Percentiles rank a stretch among this genome's conserved stretches.
These are phyloP conservation scores for Clathrus columnatus DNA, from an alignment of 768 basidiomycete genomes.

Conservation along the genomic window DNA sequence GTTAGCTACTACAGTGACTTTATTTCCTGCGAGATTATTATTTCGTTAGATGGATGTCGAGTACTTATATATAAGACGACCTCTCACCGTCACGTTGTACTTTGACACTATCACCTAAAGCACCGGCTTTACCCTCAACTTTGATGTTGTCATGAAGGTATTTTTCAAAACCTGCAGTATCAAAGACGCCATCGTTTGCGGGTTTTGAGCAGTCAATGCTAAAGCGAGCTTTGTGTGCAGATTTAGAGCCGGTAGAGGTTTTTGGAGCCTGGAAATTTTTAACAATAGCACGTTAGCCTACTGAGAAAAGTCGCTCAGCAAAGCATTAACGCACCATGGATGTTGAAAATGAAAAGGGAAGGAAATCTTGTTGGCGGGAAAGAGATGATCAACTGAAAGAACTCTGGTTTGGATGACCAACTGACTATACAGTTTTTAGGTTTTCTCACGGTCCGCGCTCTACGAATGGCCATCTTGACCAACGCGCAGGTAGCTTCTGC, in stretches of 20 bases:
- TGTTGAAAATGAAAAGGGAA: constrained; percentile 10
- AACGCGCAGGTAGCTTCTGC: constrained; percentile 61
- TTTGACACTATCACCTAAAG: constrained; percentile 85
- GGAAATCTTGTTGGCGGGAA: constrained; percentile 17
- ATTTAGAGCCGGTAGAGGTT: constrained; percentile 42
- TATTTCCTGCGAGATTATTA: constrained; percentile 46
- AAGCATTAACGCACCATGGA: constrained; percentile 73
- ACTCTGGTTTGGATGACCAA: background rate
- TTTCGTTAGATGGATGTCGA: constrained; percentile 3
- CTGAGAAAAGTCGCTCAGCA: constrained; percentile 90
- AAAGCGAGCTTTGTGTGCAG: constrained; percentile 65
- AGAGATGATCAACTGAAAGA: background rate
- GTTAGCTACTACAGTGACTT: constrained; percentile 76
- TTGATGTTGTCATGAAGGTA: constrained; percentile 92
- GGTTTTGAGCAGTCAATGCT: constrained; percentile 81
- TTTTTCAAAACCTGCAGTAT: constrained; percentile 67
- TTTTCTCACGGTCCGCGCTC: constrained; percentile 14
- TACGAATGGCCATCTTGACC: constrained; percentile 34
- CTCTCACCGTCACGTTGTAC: constrained; percentile 76
- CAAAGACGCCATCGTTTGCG: constrained; percentile 54
- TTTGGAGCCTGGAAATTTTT: constrained; percentile 42
- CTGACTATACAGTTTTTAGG: constrained; percentile 7
- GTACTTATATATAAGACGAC: background rate
- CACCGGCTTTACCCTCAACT: constrained; percentile 85
- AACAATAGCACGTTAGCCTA: constrained; percentile 55